These are phyloP conservation scores for Harringtonia lauricola DNA, from an alignment of 2,329 filamentous ascomycete genomes.

Conservation along the genomic window DNA sequence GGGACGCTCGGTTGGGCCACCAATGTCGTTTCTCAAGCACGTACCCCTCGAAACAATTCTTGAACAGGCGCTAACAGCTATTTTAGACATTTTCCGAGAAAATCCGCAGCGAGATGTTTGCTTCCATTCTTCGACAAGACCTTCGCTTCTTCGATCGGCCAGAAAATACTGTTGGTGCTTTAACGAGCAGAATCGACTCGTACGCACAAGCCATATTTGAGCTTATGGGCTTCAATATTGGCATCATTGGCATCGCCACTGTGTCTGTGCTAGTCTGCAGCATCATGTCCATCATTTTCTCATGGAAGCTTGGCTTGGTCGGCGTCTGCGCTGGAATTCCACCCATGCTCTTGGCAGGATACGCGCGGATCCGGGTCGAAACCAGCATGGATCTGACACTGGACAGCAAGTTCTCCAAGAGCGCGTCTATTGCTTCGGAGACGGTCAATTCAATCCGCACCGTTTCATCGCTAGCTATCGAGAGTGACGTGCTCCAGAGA, in stretches of 20 bases:
- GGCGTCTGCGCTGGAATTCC: slow-evolving; percentile 49
- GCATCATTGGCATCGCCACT: slow-evolving; percentile 50
- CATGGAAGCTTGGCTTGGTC: slow-evolving; percentile 67
- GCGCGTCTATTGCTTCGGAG: slow-evolving; percentile 64
- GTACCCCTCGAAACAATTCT: no score
- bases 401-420: slow-evolving; percentile 55
- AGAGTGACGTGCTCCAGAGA: slow-evolving; percentile 47
- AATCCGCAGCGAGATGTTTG: no score
- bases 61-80: no score
- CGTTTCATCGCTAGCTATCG: slow-evolving; percentile 60
- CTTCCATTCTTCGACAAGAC: no score
- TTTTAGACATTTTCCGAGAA: no score
- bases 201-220: slow-evolving; percentile 52
- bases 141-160: slow-evolving; percentile 50
- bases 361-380: slow-evolving; percentile 45
- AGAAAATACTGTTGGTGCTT: slow-evolving; percentile 46
- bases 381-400: slow-evolving; percentile 57
- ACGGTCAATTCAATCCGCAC: slow-evolving; percentile 65
- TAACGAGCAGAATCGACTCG: slow-evolving; percentile 42
- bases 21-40: no score
- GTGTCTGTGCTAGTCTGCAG: slow-evolving; percentile 56
- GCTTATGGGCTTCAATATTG: slow-evolving; percentile 51
- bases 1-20: no score
- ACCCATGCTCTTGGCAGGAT: slow-evolving; percentile 34
- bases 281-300: slow-evolving; percentile 57